Base-by-base conservation (phyloP, 768 basidiomycete species). In the Coprinopsis cinerea region DNA sequence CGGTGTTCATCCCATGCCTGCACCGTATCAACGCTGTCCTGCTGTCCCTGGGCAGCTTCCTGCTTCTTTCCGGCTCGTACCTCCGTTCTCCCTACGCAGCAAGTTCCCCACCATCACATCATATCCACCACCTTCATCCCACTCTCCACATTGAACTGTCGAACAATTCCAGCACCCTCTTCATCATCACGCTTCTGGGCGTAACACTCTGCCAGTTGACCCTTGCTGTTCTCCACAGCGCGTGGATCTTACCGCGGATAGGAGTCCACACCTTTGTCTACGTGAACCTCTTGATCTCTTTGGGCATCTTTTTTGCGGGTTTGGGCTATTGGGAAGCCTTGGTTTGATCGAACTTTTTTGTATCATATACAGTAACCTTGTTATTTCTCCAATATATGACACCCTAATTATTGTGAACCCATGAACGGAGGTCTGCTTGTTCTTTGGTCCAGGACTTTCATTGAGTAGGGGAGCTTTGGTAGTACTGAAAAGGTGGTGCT, bases 251-350 rank as follows among this genome's bases (percentile, higher is more conserved):
- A 11, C 85, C 87, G 0, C 74, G 77, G 34, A 76, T 91, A 23
- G 89, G 89, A 5, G 75, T 90, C 24, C 89, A 88, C 44, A 80
- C 79, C 0, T 83, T 82, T 26, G 87, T 85, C 22, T 92, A 89
- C 64, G 70, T 82, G 9, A 80, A 78, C 18, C 24, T 42, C 25
- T 24, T 43, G 22, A 34, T 26, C 28, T 26, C 20, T 13, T 27
- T 47, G 30, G 25, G 37, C 17, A 37, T 48, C 17, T 35, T 28
- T 39, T 27, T 40, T 41, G 3, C 26, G 18, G 18, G 28, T 22
- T 11, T 26, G n/a, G 15, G 45, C 27, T 35, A 18, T 23, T 46
- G 44, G 25, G 24, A 43, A 17, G 24, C 22, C 9, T 43, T 43
- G 41, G 41, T 43, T n/a, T n/a, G n/a, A n/a, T n/a, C n/a, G n/a